Conservation (phyloP, 1,284 basidiomycete species). For the Termitomyces sp. region DNA sequence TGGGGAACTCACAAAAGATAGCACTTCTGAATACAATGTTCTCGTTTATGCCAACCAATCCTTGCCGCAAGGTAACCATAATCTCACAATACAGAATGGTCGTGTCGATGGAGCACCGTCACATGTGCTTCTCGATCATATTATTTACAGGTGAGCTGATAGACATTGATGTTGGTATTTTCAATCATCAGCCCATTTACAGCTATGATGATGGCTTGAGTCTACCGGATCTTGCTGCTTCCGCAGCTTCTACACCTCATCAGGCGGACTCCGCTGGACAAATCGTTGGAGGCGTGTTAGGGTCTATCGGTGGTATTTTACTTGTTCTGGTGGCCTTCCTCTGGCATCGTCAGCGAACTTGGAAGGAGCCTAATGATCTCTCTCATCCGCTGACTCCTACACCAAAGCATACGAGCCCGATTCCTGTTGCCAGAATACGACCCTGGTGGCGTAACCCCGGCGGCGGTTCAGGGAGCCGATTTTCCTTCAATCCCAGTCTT, state of each 20-base stretch:
- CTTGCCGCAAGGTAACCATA: constrained; percentile 22
- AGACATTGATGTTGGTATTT: neutral
- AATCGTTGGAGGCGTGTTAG: constrained; percentile 25
- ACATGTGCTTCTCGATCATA: constrained; percentile 29
- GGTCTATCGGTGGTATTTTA: constrained; percentile 20
- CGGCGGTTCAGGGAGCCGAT: constrained; percentile 9
- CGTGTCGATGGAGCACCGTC: constrained; percentile 19
- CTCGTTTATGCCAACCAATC: constrained; percentile 21
- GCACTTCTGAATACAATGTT: constrained; percentile 15
- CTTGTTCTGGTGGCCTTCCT: constrained; percentile 20
- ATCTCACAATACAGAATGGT: constrained; percentile 30
- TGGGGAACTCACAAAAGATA: constrained; percentile 7
- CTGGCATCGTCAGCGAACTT: constrained; percentile 18
- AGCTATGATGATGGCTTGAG: constrained; percentile 14
- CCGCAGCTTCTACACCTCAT: neutral
- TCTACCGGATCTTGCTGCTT: neutral
- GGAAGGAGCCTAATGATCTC: constrained; percentile 3
- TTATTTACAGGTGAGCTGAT: constrained; percentile 26
- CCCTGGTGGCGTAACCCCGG: constrained; percentile 5
- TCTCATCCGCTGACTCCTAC: neutral
- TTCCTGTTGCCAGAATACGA: neutral
- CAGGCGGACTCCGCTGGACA: constrained; percentile 13
- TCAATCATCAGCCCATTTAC: neutral
- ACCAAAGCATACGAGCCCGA: neutral
- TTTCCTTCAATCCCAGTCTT: constrained; percentile 25